phyloP scores from a whole-genome alignment of 129 eudicot species.

The Pulicaria dysenterica region DNA sequence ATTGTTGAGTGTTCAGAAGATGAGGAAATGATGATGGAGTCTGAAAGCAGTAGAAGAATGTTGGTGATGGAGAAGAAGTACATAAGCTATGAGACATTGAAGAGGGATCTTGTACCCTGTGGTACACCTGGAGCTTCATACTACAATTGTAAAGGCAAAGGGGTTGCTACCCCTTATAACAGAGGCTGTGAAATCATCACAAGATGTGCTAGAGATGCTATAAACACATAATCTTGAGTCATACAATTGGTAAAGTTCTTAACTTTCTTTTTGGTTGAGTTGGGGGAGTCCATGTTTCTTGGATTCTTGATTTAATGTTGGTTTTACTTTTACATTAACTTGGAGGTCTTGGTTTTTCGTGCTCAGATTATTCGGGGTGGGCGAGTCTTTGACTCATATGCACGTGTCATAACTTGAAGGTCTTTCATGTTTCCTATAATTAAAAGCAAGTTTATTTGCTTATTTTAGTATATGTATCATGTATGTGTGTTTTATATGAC shows the following conservation, averaged over 20 bases:
- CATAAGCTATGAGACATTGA: conserved; percentile 77
- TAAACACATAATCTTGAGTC: conserved; percentile 33
- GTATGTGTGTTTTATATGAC: conserved; percentile 14
- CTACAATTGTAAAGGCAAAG: conserved; percentile 63
- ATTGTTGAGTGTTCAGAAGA: conserved; percentile 27
- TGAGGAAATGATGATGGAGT: conserved; percentile 65
- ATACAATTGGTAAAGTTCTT: conserved; percentile 35
- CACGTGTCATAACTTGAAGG: conserved; percentile 19
- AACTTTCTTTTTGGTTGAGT: conserved; percentile 1
- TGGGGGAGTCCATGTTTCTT: conserved; percentile 21
- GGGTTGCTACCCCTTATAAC: conserved; percentile 59
- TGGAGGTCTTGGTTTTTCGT: too few species aligned
- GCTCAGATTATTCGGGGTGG: too few species aligned
- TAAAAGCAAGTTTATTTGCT: conserved; percentile 21
- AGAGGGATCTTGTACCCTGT: conserved; percentile 80
- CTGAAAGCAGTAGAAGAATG: conserved; percentile 57
- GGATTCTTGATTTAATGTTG: conserved; percentile 31
- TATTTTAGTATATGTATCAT: background rate
- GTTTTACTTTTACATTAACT: background rate
- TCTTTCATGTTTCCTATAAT: conserved; percentile 15
- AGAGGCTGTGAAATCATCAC: conserved; percentile 91
- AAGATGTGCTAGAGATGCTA: conserved; percentile 69
- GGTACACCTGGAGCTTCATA: conserved; percentile 88
- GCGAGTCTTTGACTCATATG: too few species aligned
- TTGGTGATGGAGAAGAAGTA: conserved; percentile 53